Evolutionary conservation across 2,329 filamentous ascomycete species (phyloP), one percentile per base, ranked within the genome.

Genomic region (Beauveria sp.): DNA sequence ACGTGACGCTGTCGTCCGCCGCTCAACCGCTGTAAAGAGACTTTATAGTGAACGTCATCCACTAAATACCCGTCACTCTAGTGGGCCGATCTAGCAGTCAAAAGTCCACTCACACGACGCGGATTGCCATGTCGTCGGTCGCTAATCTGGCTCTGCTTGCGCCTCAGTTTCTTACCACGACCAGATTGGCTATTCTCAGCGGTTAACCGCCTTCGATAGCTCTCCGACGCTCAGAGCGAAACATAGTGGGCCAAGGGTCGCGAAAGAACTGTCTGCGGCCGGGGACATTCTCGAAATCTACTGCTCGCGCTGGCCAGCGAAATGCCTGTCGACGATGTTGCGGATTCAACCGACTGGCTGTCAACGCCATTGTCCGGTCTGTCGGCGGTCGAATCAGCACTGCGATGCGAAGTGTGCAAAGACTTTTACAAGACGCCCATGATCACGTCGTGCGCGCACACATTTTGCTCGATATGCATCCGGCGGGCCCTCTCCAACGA

Each of bases 331-430:
- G 65, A 70, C 61, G 71, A 77, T 65, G 77, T 93, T 47, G 76
- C 88, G 55, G 90, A 95, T 75, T 87, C 90, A n/a, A 93, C 90
- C 58, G 91, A 96, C 77, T 96, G 91, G 91, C 79, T 92, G 6
- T 70, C 78, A 12, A 96, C 91, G 14, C 82, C 86, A 2, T 78
- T 96, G 1, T 76, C 84, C 18, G 78, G 78, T 16, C 82, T 96
- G 60, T 80, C 86, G 53, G 78, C 83, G 16, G 84, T 99, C 65
- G 95, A 99, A 70, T 86, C 89, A 63, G 86, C 92, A 3, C 81
- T 99, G 22, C 90, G 95, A 68, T 99, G 95, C 75, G 91, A 98
- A 74, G 90, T 99, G 63, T 99, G 95, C 84, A 98, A 98, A 73
- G 96, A 99, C 74, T 96, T 98, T 75, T 98, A 90, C 78, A 86